Evolutionary conservation across 208 protist species (phyloP), one percentile per base, ranked within the genome.

Genomic region (Phytomonas sp.): DNA sequence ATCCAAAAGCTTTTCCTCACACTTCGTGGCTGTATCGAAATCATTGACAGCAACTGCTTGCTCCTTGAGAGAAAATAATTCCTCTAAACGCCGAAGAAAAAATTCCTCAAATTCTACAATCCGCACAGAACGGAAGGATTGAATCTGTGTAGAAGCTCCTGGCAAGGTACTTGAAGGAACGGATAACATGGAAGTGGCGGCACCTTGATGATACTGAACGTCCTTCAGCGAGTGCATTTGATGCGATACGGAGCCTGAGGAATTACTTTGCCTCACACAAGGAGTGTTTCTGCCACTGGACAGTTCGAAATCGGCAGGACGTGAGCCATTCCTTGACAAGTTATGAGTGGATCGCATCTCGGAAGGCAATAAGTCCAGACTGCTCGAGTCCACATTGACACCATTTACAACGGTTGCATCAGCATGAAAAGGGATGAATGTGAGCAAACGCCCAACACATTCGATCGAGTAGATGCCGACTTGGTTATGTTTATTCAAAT

Each of bases 51-150:
- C 78, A 23, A 83, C 73, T 30, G 88, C 88, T 63, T 93, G 79
- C 43, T 88, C 85, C 78, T 92, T 92, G n/a, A 95, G 74, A 0
- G 77, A 77, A 2, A 97, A 72, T 0, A 94, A 74, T 65, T 96
- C 87, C 71, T 92, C 88, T 33, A 84, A 82, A 46, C 87, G 85
- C n/a, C 76, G 82, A 29, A 93, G 66, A 66, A 94, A 96, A 37
- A 94, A 93, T 51, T 89, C 84, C 61, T 96, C 91, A 76, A 96
- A 96, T 68, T 92, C 80, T 17, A 91, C 31, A 62, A 96, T 93
- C 46, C 85, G 79, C 0, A 93, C 78, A 3, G 90, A 95, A 31
- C 90, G 90, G 65, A 91, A 93, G 60, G 76, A 67, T 5, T 53
- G 59, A 31, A 32, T 40, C 20, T 64, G 13, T 43, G 60, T 1